Percentiles rank a stretch among this genome's conserved stretches.
These are phyloP conservation scores for Periconia digitata DNA, from an alignment of 2,329 filamentous ascomycete genomes.

Conservation along the genomic window DNA sequence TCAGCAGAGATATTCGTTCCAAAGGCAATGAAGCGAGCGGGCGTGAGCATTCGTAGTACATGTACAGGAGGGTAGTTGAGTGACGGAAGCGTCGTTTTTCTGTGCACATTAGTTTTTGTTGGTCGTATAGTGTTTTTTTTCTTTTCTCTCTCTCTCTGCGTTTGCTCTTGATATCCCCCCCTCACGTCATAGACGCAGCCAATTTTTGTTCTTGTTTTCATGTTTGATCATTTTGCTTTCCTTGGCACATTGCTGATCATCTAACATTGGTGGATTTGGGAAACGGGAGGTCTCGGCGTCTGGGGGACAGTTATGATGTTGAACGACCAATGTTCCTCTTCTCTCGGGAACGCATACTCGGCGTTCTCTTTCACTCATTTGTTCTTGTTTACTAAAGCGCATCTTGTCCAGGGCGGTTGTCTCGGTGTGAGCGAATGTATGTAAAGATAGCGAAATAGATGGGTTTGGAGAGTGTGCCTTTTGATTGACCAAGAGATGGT, in stretches of 20 bases:
- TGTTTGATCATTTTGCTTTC: neutral
- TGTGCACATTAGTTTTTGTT: constrained; percentile 6
- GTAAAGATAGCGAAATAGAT: too few species aligned
- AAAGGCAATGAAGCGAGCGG: constrained; percentile 23
- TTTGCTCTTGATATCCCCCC: constrained; percentile 11
- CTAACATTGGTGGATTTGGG: neutral
- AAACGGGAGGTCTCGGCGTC: neutral
- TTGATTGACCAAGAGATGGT: too few species aligned
- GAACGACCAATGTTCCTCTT: constrained; percentile 2
- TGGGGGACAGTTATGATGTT: constrained; percentile 2
- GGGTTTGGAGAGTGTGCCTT: too few species aligned
- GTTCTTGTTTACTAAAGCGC: neutral
- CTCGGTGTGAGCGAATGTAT: too few species aligned
- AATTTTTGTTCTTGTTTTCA: constrained; percentile 2
- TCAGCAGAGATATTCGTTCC: constrained; percentile 35
- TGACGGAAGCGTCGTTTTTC: constrained; percentile 7
- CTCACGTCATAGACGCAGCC: constrained; percentile 14
- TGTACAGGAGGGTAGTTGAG: neutral
- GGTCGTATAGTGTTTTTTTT: constrained; percentile 1
- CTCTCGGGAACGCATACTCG: constrained; percentile 7
- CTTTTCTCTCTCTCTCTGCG: too few species aligned
- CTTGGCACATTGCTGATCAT: neutral
- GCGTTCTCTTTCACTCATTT: constrained; percentile 11
- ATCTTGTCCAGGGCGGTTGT: too few species aligned
- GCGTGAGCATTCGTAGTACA: constrained; percentile 4